Conservation (phyloP, 352 stramenopile genomes). For the Halophytophthora batemanensis region DNA sequence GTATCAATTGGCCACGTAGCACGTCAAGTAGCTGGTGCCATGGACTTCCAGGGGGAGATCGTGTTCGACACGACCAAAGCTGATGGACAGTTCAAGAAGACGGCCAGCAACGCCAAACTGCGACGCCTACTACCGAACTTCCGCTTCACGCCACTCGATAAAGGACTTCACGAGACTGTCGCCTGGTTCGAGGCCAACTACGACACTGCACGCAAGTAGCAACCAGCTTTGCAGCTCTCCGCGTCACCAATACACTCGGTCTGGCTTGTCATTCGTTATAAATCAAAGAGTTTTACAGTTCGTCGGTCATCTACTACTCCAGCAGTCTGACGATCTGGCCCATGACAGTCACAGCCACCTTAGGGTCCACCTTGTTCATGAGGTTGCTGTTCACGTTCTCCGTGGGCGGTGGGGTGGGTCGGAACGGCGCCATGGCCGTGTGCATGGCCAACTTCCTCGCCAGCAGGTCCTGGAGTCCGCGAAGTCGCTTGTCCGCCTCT, state of each 20-base stretch:
- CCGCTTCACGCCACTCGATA: conserved; percentile 92
- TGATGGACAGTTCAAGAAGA: conserved; percentile 99
- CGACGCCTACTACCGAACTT: conserved; percentile 85
- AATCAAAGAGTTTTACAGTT: conserved; percentile 1
- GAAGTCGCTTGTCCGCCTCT: conserved; percentile 51
- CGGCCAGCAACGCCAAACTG: conserved; percentile 96
- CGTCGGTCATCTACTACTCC: conserved; percentile 16
- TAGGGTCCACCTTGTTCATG: conserved; percentile 70
- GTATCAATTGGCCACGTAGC: conserved; percentile 95
- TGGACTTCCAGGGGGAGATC: conserved; percentile 82
- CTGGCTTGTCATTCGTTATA: too few relatives aligned
- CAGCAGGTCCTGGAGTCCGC: conserved; percentile 45
- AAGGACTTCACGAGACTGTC: conserved; percentile 66
- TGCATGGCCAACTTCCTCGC: conserved; percentile 58
- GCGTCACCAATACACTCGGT: too few relatives aligned
- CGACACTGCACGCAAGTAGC: conserved; percentile 38
- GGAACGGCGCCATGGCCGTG: conserved; percentile 37
- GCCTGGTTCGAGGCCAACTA: conserved; percentile 57
- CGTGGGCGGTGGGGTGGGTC: conserved; percentile 23
- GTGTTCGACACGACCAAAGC: conserved; percentile 92
- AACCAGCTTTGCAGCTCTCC: not conserved
- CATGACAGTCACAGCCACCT: conserved; percentile 52
- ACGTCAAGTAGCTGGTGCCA: conserved; percentile 60
- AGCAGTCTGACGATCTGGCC: conserved; percentile 44
- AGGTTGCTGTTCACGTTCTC: conserved; percentile 27